Evolutionary conservation across 768 basidiomycete species (phyloP), one percentile per base, ranked within the genome.

Genomic region (Phaeotremella skinneri): DNA sequence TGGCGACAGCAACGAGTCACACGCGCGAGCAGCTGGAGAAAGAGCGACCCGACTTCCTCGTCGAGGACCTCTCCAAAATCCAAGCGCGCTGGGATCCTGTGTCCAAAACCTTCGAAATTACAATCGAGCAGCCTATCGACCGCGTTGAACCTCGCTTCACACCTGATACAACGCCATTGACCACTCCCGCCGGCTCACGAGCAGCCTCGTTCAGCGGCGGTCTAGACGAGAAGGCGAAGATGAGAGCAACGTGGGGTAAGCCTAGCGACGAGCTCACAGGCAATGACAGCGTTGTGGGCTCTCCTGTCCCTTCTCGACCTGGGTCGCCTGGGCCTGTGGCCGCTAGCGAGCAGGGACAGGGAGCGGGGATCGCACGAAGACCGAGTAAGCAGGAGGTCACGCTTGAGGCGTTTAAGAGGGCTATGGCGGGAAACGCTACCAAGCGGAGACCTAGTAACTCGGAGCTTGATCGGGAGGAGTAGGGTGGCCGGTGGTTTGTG

Each of bases 1-100:
- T 93, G 14, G 91, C 87, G 0, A 89, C 92, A 3, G 87, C 87
- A 71, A 92, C 91, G 32, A 89, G 88, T 2, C 88, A 90, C 59
- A 69, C 82, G 34, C 80, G 83, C 11, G 82, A 83, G 51, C 73
- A 73, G 41, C 81, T 96, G 56, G 77, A 78, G 49, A 72, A 72
- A 55, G 75, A 78, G 59, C 67, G 73, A 61, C 77, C 77, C 39
- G 77, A 78, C 58, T 76, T 75, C 70, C 67, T 78, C 5, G 77
- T 78, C 41, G 72, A 74, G 47, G 73, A 76, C 49, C 64, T 78
- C n/a, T 73, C 74, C 9, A 68, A 75, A 66, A 75, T 78, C 51
- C 43, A 59, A 9, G 74, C 70, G 31, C 55, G 63, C 39, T 78
- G 76, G 76, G 66, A 75, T 51, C 53, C 68, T 25, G 64, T 62